Conservation (phyloP, 441 rosid species). For the Kokia cookei region DNA sequence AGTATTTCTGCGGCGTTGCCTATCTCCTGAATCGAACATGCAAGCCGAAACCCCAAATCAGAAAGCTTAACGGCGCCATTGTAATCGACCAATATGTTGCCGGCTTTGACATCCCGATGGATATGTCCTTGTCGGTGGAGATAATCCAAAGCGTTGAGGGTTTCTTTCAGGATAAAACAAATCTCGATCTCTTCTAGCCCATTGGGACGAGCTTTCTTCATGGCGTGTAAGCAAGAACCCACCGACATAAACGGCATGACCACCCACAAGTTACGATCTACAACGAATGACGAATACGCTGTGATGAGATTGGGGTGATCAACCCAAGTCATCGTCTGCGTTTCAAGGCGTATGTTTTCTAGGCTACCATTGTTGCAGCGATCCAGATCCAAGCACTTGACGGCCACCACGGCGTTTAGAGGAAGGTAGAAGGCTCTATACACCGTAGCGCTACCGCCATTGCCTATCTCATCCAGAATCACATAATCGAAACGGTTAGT, state of each 20-base stretch:
- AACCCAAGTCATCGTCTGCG: slow-evolving; percentile 92
- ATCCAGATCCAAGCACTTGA: slow-evolving; percentile 97
- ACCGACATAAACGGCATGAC: slow-evolving; percentile 96
- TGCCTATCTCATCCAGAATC: neutral
- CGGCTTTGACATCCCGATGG: slow-evolving; percentile 99
- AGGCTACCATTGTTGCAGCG: slow-evolving; percentile 52
- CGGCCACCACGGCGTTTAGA: slow-evolving; percentile 64
- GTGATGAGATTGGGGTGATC: slow-evolving; percentile 87
- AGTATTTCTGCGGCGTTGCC: slow-evolving; percentile 89
- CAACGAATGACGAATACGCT: slow-evolving; percentile 87
- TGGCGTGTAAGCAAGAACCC: slow-evolving; percentile 90
- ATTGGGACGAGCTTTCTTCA: slow-evolving; percentile 81
- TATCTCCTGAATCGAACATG: slow-evolving; percentile 89
- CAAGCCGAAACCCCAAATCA: slow-evolving; percentile 97
- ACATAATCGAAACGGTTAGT: neutral
- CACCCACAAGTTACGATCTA: slow-evolving; percentile 82
- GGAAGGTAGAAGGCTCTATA: slow-evolving; percentile 86
- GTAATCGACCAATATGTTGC: slow-evolving; percentile 78
- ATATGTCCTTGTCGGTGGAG: slow-evolving; percentile 95
- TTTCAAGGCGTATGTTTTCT: slow-evolving; percentile 88
- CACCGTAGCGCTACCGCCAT: slow-evolving; percentile 38
- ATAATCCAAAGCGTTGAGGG: slow-evolving; percentile 88
- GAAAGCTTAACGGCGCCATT: slow-evolving; percentile 86
- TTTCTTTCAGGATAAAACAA: slow-evolving; percentile 19
- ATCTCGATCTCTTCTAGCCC: slow-evolving; percentile 93